Evolutionary conservation across 208 protist species (phyloP).

Genomic region (Trypanosoma boissoni): DNA sequence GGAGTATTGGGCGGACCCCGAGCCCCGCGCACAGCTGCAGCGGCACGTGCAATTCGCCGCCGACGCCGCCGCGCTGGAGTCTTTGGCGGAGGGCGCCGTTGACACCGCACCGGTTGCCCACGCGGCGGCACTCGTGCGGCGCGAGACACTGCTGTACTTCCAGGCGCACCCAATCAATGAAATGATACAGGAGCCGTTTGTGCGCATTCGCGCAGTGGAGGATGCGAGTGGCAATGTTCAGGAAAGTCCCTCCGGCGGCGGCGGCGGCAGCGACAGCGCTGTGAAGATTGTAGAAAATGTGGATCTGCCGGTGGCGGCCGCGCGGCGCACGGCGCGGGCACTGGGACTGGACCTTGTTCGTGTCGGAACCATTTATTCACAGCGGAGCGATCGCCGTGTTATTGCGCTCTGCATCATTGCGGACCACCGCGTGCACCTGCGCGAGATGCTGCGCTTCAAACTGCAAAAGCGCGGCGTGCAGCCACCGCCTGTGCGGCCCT

Average conservation of each 20-base stretch:
- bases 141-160: slow-evolving; percentile 82
- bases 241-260: slow-evolving; percentile 14
- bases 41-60: slow-evolving; percentile 31
- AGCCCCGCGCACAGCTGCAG: slow-evolving; percentile 46
- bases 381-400: slow-evolving; percentile 69
- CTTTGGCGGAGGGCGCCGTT: slow-evolving; percentile 63
- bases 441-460: slow-evolving; percentile 82
- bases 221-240: not conserved
- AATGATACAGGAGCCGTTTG: slow-evolving; percentile 86
- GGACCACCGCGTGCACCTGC: slow-evolving; percentile 81
- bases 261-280: slow-evolving; percentile 2
- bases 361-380: slow-evolving; percentile 59
- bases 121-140: slow-evolving; percentile 57
- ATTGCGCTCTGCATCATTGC: slow-evolving; percentile 74
- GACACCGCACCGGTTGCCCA: slow-evolving; percentile 76
- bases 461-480: slow-evolving; percentile 83
- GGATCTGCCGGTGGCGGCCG: slow-evolving; percentile 70
- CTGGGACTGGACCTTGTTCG: slow-evolving; percentile 82
- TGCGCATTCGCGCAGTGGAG: slow-evolving; percentile 57
- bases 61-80: slow-evolving; percentile 44
- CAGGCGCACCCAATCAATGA: slow-evolving; percentile 86
- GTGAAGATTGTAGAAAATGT: slow-evolving; percentile 50
- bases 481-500: slow-evolving; percentile 56
- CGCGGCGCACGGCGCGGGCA: slow-evolving; percentile 70
- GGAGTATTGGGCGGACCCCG: slow-evolving; percentile 67